Evolutionary conservation across 371 early-diverging fungal species (phyloP), one percentile per base, ranked within the genome.

Genomic region (Gilbertella persicaria): DNA sequence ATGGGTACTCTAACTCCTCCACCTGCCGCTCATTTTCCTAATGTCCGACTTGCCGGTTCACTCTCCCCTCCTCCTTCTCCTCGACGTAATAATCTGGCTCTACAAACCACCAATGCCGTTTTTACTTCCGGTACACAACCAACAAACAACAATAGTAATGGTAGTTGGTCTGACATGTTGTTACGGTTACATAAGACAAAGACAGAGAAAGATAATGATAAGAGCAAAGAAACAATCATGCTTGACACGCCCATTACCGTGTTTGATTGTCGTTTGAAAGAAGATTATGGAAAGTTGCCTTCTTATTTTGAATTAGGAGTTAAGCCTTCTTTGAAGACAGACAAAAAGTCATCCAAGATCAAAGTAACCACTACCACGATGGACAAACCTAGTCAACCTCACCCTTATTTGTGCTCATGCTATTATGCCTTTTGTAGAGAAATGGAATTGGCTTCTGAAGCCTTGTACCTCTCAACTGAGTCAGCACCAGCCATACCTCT

Each of bases 201-300:
- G 3, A 51, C 51, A 30, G 48, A 51, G 13, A 40, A 59, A 19
- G 42, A 55, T 12, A 16, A 35, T 29, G 38, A 46, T 19, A 50
- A 66, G 7, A 43, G 46, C 14, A 48, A 44, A 36, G 73, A 69
- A 24, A 73, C 63, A 0, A 59, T 67, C 35, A 47, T 21, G 14
- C 49, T 57, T 30, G 71, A 68, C 30, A 53, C 66, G 9, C 56
- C 67, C 20, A 64, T 74, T 23, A 68, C 58, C 4, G 71, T 68
- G 2, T 71, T 68, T 48, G 75, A 74, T 42, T 74, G 75, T 30
- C 58, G 75, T 12, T 33, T 74, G 7, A 76, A 73, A 43, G 76
- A 76, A 60, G 76, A 76, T 41, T 76, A 70, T 56, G 70, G 69
- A 14, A 48, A 59, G 16, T 35, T 76, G 13, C 76, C 76, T 1